phyloP scores from a whole-genome alignment of 140 eudicot species.

The Erigeron philadelphicus region DNA sequence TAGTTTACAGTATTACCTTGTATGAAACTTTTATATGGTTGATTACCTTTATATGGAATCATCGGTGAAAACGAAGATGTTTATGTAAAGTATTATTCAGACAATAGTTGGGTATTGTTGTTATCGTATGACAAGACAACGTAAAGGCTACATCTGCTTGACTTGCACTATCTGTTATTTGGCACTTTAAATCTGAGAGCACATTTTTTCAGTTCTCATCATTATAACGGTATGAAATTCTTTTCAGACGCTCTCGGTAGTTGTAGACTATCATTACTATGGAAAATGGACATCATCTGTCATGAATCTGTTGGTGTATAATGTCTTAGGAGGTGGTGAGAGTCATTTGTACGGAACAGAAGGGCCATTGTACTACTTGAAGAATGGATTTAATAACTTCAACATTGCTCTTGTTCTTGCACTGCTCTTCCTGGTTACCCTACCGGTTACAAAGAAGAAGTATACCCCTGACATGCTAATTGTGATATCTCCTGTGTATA shows the following conservation, averaged over 20 bases:
- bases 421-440: conserved; percentile 57
- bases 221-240: neutral
- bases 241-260: conserved; percentile 57
- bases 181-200: neutral
- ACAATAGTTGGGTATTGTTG: neutral
- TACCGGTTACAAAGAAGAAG: conserved; percentile 72
- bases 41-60: neutral
- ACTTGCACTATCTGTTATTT: neutral
- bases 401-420: conserved; percentile 81
- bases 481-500: conserved; percentile 75
- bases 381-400: conserved; percentile 84
- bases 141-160: neutral
- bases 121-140: neutral
- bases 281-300: conserved; percentile 92
- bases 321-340: conserved; percentile 94
- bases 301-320: conserved; percentile 73
- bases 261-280: conserved; percentile 72
- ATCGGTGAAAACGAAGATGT: neutral
- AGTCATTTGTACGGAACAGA: conserved; percentile 93
- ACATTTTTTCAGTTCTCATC: neutral
- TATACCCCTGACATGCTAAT: conserved; percentile 68
- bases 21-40: neutral
- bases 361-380: conserved; percentile 71
- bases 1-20: neutral
- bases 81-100: neutral